Evolutionary conservation across 1,284 basidiomycete genomes (phyloP), one percentile per base, ranked within the genome.

Genomic region (Leccinum solheimii): DNA sequence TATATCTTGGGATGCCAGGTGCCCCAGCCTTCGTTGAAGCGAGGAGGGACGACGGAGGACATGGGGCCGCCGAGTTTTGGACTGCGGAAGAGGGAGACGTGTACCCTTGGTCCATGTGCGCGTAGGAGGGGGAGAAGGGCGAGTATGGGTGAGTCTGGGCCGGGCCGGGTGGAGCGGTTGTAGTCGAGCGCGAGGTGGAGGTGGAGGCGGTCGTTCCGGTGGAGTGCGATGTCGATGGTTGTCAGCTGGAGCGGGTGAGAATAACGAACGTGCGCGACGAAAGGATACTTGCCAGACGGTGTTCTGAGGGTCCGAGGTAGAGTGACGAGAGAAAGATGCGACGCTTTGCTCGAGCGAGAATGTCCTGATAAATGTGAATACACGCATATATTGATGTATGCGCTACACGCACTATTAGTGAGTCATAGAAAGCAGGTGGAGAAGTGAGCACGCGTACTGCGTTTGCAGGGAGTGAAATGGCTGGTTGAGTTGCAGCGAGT

Each of bases 1-100:
- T 99, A 99, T 62, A 97, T 86, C 77, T 99, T 99, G 23, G 95
- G 91, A 74, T 99, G 97, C 92, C 97, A 98, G 3, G 97, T 92
- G 0, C 97, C 97, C 91, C 94, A 98, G 0, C 96, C 97, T 78
- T 99, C 97, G 71, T 98, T 96, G 76, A 95, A 97, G 51, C 97
- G 82, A 56, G 92, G 90, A 2, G 97, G 97, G 1, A 98, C 86
- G 23, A 96, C 63, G 62, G 82, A 84, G 49, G 92, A 87, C 73
- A 93, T 79, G 38, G 91, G 67, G 0, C 91, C 90, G 26, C 86
- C 82, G 34, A 98, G 81, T 62, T 89, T 92, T 0, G 97, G 95
- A 67, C 94, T 95, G 56, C 90, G 87, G 75, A 91, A 99, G 66
- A 94, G 83, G 54, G 87, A 86, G 11, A 95, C 81, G 60, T 90